Evolutionary conservation across 345 rosid genomes (phyloP).

Genomic region (Salix brachista): DNA sequence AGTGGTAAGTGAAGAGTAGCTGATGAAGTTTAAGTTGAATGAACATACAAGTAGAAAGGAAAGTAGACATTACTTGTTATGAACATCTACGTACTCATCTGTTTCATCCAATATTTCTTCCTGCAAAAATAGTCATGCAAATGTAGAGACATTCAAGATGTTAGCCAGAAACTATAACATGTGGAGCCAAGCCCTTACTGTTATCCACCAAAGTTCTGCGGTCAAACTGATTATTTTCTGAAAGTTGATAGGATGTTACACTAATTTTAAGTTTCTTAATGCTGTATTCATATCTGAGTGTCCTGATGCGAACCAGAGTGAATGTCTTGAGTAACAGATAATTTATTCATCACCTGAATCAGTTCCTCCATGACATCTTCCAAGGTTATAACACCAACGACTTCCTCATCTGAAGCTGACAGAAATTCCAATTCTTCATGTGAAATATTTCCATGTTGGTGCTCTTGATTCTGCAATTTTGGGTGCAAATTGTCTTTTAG

Average conservation of each 20-base stretch:
- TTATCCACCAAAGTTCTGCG: too few relatives aligned
- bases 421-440: constrained; percentile 31
- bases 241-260: too few relatives aligned
- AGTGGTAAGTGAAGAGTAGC: background rate
- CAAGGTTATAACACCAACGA: constrained; percentile 71
- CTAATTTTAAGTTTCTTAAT: too few relatives aligned
- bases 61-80: constrained; percentile 38
- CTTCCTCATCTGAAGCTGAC: constrained; percentile 43
- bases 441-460: constrained; percentile 1
- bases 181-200: too few relatives aligned
- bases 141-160: background rate
- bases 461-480: constrained; percentile 20
- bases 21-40: background rate
- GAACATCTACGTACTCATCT: constrained; percentile 54
- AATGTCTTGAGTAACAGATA: background rate
- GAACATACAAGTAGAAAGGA: background rate
- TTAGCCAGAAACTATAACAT: too few relatives aligned
- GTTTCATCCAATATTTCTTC: constrained; percentile 83
- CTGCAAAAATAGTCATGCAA: constrained; percentile 25
- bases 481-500: background rate
- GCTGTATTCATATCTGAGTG: too few relatives aligned
- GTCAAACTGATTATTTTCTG: too few relatives aligned
- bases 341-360: constrained; percentile 41
- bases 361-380: constrained; percentile 94
- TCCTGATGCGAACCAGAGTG: too few relatives aligned